Evolutionary conservation across 805 yeast genomes (phyloP), one percentile per base, ranked within the genome.

Genomic region (Starmerella kuoi): DNA sequence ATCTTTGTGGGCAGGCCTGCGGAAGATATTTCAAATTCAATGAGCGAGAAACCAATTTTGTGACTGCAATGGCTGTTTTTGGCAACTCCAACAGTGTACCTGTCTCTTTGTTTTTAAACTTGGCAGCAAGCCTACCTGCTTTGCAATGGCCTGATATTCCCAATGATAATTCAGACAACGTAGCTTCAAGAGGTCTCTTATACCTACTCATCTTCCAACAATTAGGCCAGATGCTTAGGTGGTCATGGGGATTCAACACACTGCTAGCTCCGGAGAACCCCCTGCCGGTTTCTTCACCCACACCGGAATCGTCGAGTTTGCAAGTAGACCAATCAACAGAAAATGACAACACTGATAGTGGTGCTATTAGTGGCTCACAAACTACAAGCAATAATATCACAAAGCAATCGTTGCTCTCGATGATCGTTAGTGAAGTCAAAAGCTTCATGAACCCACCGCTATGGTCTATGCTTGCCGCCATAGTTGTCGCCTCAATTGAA

Each of bases 61-160:
- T 91, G 38, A 80, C 93, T 19, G 97, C 95, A 2, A 91, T 91
- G 93, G 85, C 91, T 2, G 95, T 87, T 5, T 88, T 88, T 63
- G 97, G 96, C 40, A 91, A 88, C 63, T 84, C 95, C 34, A 88
- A 88, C 66, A 82, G 94, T 9, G 70, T 88, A 42, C 97, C 98
- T 0, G 97, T 88, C 1, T 85, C 95, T 0, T 69, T 91, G 50
- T 76, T 79, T 7, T 65, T 91, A 43, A 79, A 94, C 19, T 62
- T 75, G 48, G 77, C 79, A 2, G 69, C 69, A 53, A 68, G 79
- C 2, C 61, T 76, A 51, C 80, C 80, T 1, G 67, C 68, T 41
- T 65, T 76, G 48, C 58, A 59, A 33, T 76, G 82, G 82, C 75
- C 72, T 41, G 72, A 69, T 45, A 60, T 75, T 35, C 68, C 66